phyloP scores from a whole-genome alignment of 2,329 filamentous ascomycete species.

The Arthroderma sp. region DNA sequence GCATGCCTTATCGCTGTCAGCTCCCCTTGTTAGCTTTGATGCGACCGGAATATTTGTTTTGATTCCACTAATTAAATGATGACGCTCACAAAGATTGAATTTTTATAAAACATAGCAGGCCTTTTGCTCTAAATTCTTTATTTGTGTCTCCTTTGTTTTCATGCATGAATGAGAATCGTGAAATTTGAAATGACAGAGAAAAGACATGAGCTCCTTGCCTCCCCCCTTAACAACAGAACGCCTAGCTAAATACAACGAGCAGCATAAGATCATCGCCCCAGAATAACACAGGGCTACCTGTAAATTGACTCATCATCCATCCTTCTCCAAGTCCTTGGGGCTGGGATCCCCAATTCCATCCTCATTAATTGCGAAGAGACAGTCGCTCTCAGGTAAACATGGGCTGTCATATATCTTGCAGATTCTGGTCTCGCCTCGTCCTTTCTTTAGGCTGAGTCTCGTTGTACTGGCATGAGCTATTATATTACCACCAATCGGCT shows the following conservation, averaged over 20 bases:
- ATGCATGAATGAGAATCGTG: no score
- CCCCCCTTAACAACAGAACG: neutral
- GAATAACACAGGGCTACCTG: no score
- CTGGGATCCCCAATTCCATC: slow-evolving; percentile 92
- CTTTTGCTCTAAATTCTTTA: no score
- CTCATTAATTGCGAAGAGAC: slow-evolving; percentile 91
- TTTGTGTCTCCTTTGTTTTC: no score
- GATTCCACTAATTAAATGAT: no score
- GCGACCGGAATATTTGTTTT: no score
- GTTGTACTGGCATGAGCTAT: slow-evolving; percentile 97
- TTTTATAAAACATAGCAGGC: no score
- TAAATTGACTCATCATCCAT: slow-evolving; percentile 19
- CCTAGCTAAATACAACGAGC: slow-evolving; percentile 1
- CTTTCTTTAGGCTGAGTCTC: slow-evolving; percentile 87
- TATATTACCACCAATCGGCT: slow-evolving; percentile 96
- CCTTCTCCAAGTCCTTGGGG: slow-evolving; percentile 89
- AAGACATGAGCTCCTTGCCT: no score
- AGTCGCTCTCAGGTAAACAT: slow-evolving; percentile 91
- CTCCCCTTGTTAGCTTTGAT: no score
- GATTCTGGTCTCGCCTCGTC: slow-evolving; percentile 83
- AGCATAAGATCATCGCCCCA: neutral
- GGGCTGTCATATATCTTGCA: slow-evolving; percentile 99
- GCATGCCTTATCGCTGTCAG: no score
- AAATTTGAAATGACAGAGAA: no score
- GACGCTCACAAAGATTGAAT: no score